These are phyloP conservation scores for Lentinus brumalis DNA, from an alignment of 768 basidiomycete genomes.

Conservation along the genomic window DNA sequence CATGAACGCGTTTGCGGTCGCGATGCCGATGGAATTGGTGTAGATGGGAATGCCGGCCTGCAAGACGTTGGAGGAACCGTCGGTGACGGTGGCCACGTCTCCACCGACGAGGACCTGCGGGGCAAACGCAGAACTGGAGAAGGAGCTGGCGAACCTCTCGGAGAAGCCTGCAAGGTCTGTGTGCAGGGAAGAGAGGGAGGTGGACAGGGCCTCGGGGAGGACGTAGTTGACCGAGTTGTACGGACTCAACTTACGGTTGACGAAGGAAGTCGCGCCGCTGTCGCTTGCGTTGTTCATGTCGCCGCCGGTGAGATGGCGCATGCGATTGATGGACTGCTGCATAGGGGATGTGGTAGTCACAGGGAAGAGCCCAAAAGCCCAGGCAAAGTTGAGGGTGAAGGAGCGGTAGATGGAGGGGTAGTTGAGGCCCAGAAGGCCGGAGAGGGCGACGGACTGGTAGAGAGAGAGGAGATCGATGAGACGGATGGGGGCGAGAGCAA, in stretches of 20 bases:
- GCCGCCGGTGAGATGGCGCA: constrained; percentile 85
- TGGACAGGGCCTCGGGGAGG: constrained; percentile 12
- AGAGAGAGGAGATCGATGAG: constrained; percentile 81
- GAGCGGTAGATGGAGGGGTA: constrained; percentile 84
- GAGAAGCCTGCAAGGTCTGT: constrained; percentile 19
- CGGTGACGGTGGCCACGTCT: constrained; percentile 67
- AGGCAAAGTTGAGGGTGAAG: constrained; percentile 85
- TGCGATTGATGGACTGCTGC: constrained; percentile 76
- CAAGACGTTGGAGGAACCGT: constrained; percentile 63
- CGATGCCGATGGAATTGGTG: constrained; percentile 74
- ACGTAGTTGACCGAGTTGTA: constrained; percentile 49
- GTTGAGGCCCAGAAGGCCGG: constrained; percentile 80
- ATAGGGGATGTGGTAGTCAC: constrained; percentile 55
- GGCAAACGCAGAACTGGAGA: neutral
- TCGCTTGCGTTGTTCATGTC: constrained; percentile 58
- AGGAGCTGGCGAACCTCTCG: no score
- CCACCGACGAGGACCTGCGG: constrained; percentile 18
- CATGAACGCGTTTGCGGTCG: constrained; percentile 88
- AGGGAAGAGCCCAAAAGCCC: constrained; percentile 79
- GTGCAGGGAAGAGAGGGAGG: constrained; percentile 17
- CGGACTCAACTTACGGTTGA: constrained; percentile 81
- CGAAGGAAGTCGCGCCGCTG: constrained; percentile 67
- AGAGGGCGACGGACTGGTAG: constrained; percentile 82
- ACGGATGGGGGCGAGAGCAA: constrained; percentile 70
- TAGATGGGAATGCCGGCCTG: constrained; percentile 84